Evolutionary conservation across 2,329 filamentous ascomycete genomes (phyloP).

Genomic region (Xylaria sp.): DNA sequence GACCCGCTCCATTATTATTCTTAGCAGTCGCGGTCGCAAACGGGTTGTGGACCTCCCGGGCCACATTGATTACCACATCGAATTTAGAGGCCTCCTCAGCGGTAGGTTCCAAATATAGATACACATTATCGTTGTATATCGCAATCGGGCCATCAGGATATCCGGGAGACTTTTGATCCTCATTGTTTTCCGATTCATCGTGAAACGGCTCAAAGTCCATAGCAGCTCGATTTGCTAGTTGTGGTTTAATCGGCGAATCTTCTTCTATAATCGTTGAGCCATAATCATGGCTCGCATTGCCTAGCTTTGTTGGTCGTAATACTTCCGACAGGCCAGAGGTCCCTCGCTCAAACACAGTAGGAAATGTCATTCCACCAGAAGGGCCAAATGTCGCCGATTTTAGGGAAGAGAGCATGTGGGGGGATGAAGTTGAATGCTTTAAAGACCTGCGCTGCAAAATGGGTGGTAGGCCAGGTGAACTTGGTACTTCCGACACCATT

Average conservation of each 20-base stretch:
- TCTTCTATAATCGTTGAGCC: constrained; percentile 64
- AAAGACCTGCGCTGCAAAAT: constrained; percentile 71
- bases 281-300: constrained; percentile 45
- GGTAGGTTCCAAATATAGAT: constrained; percentile 82
- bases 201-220: constrained; percentile 70
- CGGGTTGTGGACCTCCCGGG: constrained; percentile 82
- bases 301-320: constrained; percentile 62
- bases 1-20: constrained; percentile 41
- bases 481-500: constrained; percentile 64
- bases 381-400: constrained; percentile 71
- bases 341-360: constrained; percentile 69
- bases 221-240: constrained; percentile 69
- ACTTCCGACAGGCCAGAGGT: constrained; percentile 70
- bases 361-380: constrained; percentile 71
- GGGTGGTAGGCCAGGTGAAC: constrained; percentile 65
- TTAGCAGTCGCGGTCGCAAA: constrained; percentile 58
- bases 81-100: constrained; percentile 80
- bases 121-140: constrained; percentile 82
- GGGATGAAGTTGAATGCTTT: constrained; percentile 75
- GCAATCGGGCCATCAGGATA: constrained; percentile 85
- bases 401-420: constrained; percentile 71
- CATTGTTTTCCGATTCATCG: constrained; percentile 76
- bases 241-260: constrained; percentile 68
- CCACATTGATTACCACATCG: constrained; percentile 87
- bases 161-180: constrained; percentile 82